Base-by-base conservation (phyloP, 2,329 filamentous ascomycete genomes). In the Hypomyces rosellus region DNA sequence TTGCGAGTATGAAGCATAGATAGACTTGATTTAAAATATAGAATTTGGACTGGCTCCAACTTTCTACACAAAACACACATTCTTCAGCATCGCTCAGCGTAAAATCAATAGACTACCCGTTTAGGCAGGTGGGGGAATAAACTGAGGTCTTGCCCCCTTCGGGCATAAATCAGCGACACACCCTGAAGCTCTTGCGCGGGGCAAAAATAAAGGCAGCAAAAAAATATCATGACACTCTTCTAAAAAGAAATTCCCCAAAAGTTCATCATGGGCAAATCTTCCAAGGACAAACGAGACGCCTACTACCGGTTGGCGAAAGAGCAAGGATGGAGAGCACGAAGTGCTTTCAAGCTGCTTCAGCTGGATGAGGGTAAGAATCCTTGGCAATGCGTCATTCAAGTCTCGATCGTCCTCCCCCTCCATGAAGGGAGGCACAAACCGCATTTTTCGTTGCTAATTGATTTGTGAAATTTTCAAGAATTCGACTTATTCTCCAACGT, bases 281-380 rank as follows among this genome's bases (percentile, higher is more conserved):
- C 92, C 44, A 99, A 99, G 70, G 93, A 99, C 66, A 99, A 99
- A 73, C 88, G 93, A 48, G 93, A 99, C 68, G 91, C 91, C 42
- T 99, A 99, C 72, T 99, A 99, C 65, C 83, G 93, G 48, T 86
- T 99, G 8, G 93, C 93, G 15, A 99, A 99, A 72, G 93, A 99
- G 69, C 93, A 99, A 75, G 95, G 95, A 57, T 99, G 93, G 92
- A 88, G 93, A 34, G 93, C 93, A 25, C 82, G 93, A 51, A 96
- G 90, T 58, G 93, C 93, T 8, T 99, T 96, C 75, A 99, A 99
- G 71, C 81, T 99, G 20, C 82, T 99, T 12, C 93, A 99, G 69
- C 82, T 99, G 20, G 91, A 99, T 67, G 90, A 85, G 73, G 82
- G 82, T 83, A 52, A 53, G 61, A 53, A 3, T 34, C 13, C 12